These are phyloP conservation scores for Claviceps sp. DNA, from an alignment of 2,329 filamentous ascomycete genomes.

Conservation along the genomic window DNA sequence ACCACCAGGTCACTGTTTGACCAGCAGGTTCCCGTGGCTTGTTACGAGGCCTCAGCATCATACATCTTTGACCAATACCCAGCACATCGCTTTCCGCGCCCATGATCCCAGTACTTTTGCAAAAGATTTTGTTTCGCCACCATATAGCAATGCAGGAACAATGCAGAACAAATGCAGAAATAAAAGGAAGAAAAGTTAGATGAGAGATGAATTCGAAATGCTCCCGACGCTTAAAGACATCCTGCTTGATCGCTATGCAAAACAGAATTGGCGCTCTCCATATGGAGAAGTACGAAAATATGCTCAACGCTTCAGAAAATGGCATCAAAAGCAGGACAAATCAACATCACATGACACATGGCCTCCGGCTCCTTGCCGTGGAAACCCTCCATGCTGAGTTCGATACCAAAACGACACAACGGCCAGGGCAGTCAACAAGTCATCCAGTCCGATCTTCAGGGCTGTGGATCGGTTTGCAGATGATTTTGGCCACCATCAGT, in stretches of 20 bases:
- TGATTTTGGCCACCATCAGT: background rate
- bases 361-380: too few species aligned
- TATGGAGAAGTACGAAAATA: too few species aligned
- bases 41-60: background rate
- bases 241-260: background rate
- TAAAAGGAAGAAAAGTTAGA: background rate
- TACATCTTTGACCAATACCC: background rate
- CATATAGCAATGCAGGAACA: too few species aligned
- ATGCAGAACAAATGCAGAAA: background rate
- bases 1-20: background rate
- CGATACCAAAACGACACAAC: background rate
- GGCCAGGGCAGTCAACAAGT: background rate
- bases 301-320: too few species aligned
- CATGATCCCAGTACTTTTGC: background rate
- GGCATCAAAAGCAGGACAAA: too few species aligned
- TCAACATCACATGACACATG: too few species aligned
- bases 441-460: background rate
- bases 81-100: background rate
- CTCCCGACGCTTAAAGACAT: background rate
- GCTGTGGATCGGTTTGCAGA: background rate
- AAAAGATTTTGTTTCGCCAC: background rate
- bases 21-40: too few species aligned
- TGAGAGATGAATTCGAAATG: too few species aligned
- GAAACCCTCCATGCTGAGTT: too few species aligned
- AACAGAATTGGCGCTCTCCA: background rate